A percentile compares a stretch with the other conserved stretches of the same genome.
These are phyloP conservation scores for Iris pallida DNA, from an alignment of 116 monocot species.

Conservation along the genomic window DNA sequence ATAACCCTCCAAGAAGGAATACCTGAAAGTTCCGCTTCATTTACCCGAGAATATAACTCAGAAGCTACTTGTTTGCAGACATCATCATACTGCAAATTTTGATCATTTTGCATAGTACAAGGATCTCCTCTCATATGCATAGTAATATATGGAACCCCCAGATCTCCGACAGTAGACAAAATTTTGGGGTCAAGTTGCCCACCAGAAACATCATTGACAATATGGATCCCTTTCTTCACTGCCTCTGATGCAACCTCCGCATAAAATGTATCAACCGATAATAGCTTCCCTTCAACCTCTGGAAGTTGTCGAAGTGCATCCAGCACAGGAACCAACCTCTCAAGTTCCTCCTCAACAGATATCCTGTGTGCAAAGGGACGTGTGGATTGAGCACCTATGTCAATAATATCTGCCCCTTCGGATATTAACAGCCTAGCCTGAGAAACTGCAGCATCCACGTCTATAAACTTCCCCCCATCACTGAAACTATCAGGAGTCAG, in stretches of 20 bases:
- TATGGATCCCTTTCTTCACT: constrained; percentile 66
- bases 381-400: constrained; percentile 87
- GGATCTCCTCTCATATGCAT: constrained; percentile 96
- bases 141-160: constrained; percentile 50
- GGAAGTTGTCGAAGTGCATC: constrained; percentile 57
- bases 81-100: constrained; percentile 57
- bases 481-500: constrained; percentile 89
- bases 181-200: constrained; percentile 67
- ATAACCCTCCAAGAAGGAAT: constrained; percentile 79
- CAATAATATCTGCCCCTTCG: constrained; percentile 77
- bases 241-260: constrained; percentile 80
- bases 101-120: constrained; percentile 56
- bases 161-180: constrained; percentile 34
- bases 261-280: constrained; percentile 87
- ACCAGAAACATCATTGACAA: constrained; percentile 76
- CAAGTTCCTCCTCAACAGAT: constrained; percentile 52
- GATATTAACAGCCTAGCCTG: constrained; percentile 47
- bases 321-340: constrained; percentile 61
- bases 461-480: constrained; percentile 67
- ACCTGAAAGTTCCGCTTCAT: constrained; percentile 55
- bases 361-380: constrained; percentile 51
- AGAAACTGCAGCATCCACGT: constrained; percentile 46
- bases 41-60: constrained; percentile 41
- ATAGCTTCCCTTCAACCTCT: constrained; percentile 56
- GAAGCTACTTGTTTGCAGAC: constrained; percentile 55